Evolutionary conservation across 129 eudicot species (phyloP).

Genomic region (Lactuca sativa): DNA sequence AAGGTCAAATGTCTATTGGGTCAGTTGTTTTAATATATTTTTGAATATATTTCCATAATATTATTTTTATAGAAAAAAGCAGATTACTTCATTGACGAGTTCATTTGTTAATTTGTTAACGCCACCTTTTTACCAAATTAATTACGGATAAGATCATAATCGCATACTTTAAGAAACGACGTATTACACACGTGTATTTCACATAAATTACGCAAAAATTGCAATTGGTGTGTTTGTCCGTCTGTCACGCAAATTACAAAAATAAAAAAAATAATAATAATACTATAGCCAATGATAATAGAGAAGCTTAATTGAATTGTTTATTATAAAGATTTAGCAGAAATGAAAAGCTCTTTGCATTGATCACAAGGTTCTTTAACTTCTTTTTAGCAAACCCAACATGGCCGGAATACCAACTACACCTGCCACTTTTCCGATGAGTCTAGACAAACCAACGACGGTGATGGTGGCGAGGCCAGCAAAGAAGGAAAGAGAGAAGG

Average conservation of each 20-base stretch:
- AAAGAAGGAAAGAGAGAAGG: constrained; percentile 7
- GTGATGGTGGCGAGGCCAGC: constrained; percentile 29
- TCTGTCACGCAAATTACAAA: neutral
- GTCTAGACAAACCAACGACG: constrained; percentile 19
- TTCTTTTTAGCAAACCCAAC: neutral
- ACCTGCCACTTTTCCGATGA: constrained; percentile 15
- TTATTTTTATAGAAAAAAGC: too few relatives aligned
- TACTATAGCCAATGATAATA: too few relatives aligned
- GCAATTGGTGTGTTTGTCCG: neutral
- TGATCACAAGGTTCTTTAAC: neutral
- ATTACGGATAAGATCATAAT: too few relatives aligned
- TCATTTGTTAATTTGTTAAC: too few relatives aligned
- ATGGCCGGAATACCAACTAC: constrained; percentile 24
- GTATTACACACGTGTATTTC: neutral
- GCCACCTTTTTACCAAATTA: too few relatives aligned
- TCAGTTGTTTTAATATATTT: too few relatives aligned
- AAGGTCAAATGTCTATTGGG: too few relatives aligned
- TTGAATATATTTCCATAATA: too few relatives aligned
- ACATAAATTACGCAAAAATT: too few relatives aligned
- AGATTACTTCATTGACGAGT: neutral
- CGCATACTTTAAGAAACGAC: neutral
- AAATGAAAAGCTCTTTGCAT: neutral
- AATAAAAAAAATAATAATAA: neutral
- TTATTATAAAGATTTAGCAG: neutral
- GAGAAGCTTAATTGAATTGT: neutral